Evolutionary conservation across 139 green algal species (phyloP).

Genomic region (Diplosphaera chodatii): DNA sequence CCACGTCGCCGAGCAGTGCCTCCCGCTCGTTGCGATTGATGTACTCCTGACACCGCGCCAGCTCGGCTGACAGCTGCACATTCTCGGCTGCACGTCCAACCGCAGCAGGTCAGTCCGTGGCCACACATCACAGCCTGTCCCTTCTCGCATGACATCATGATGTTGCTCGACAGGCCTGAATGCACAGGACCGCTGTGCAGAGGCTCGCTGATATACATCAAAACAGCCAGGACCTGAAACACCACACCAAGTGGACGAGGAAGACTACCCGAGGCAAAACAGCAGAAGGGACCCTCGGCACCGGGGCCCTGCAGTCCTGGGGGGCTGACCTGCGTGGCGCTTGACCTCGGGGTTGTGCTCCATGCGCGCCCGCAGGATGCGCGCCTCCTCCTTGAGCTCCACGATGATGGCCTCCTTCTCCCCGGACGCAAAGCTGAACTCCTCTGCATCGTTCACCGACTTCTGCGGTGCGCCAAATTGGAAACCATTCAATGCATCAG

Average conservation of each 20-base stretch:
- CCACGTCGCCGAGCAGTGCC: constrained; percentile 17
- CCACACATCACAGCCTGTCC: too few species aligned
- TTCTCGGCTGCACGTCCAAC: constrained; percentile 27
- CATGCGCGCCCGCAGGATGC: constrained; percentile 23
- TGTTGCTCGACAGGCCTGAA: too few species aligned
- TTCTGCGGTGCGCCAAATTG: neutral
- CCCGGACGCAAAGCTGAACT: neutral
- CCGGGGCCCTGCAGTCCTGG: too few species aligned
- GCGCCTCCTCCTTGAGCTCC: constrained; percentile 23
- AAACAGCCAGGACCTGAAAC: too few species aligned
- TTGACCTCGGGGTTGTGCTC: constrained; percentile 44
- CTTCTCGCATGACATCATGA: too few species aligned
- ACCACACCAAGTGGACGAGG: too few species aligned
- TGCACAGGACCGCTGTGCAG: too few species aligned
- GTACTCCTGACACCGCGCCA: constrained; percentile 13
- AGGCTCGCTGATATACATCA: too few species aligned
- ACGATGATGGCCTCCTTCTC: constrained; percentile 8
- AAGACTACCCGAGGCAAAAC: too few species aligned
- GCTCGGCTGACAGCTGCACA: constrained; percentile 26
- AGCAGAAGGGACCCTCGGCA: too few species aligned
- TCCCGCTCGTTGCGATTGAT: constrained; percentile 15
- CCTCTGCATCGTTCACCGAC: constrained; percentile 1
- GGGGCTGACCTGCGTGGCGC: constrained; percentile 13
- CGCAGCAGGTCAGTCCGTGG: too few species aligned
- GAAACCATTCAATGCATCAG: too few species aligned